phyloP scores from a whole-genome alignment of 2,329 filamentous ascomycete genomes.

The Fusarium veterinarium region DNA sequence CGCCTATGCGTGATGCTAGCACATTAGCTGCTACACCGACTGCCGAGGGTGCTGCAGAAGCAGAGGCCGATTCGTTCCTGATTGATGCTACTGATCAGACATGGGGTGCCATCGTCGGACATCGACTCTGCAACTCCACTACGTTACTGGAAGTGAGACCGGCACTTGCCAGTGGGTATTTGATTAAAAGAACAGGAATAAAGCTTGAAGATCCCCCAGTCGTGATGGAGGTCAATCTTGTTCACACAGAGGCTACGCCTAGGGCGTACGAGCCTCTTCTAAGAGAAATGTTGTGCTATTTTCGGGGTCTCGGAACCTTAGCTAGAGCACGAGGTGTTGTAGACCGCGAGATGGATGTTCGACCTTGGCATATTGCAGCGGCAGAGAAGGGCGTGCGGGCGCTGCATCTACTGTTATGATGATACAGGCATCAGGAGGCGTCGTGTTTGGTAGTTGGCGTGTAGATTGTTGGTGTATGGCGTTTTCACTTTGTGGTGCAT shows the following conservation, averaged over 20 bases:
- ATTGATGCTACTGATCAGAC: conserved; percentile 79
- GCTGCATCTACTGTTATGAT: conserved; percentile 72
- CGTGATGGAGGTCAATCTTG: conserved; percentile 72
- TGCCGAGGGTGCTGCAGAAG: conserved; percentile 56
- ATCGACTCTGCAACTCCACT: conserved; percentile 71
- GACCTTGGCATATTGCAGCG: conserved; percentile 82
- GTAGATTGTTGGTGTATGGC: conserved; percentile 28
- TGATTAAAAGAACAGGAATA: conserved; percentile 71
- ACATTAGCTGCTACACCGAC: conserved; percentile 59
- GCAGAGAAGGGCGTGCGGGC: conserved; percentile 76
- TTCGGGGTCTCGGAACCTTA: conserved; percentile 74
- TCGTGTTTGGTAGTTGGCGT: conserved; percentile 16
- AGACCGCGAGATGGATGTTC: conserved; percentile 68
- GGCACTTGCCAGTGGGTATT: conserved; percentile 71
- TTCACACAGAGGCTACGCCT: conserved; percentile 65
- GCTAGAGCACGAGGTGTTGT: conserved; percentile 74
- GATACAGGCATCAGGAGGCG: conserved; percentile 26
- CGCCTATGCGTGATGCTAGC: conserved; percentile 56
- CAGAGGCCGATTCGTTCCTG: conserved; percentile 70
- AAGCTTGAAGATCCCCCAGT: conserved; percentile 68
- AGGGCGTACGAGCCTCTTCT: conserved; percentile 72
- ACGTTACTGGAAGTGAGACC: conserved; percentile 66
- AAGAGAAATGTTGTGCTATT: conserved; percentile 77
- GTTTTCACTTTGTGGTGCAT: conserved; percentile 29
- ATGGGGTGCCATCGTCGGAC: conserved; percentile 78